Evolutionary conservation across 805 yeast genomes (phyloP), one percentile per base, ranked within the genome.

Genomic region (Cyberlindnera maritima): DNA sequence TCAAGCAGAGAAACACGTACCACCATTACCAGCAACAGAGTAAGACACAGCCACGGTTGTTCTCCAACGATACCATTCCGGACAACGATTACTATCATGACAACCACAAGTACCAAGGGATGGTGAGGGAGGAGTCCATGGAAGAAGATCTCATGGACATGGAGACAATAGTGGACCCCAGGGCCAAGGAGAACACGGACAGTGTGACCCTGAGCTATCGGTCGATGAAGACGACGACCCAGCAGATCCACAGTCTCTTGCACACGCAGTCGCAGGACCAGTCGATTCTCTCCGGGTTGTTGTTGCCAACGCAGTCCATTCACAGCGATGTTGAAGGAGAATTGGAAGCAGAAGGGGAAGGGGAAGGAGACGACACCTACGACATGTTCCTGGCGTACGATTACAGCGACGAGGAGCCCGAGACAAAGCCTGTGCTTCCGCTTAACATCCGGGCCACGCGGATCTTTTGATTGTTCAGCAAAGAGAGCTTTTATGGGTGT

Each of bases 351-450:
- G n/a, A n/a, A n/a, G n/a, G 11, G 13, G 31, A 21, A 6, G 25
- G 25, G 5, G 25, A 21, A 21, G 25, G 25, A 21, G 25, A 21
- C 9, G 25, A 21, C 8, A 21, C 31, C 31, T 55, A 46, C 15
- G 63, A 54, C 28, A 51, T 61, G 15, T 52, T 61, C 18, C 56
- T 54, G 40, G 54, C 44, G 15, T 60, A 60, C 39, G 34, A 43
- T 19, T 49, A 54, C 40, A 52, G 55, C 6, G 58, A 50, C 18
- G 61, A 53, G 11, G 52, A 47, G 14, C 8, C 8, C 5, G 31
- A 12, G 13, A 28, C 31, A 28, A 28, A 28, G 31, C n/a, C 25
- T 6, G 31, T 28, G 5, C 33, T 32, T n/a, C 45, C 46, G 15
- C 44, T 44, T 14, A 32, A 39, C 21, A 2, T 44, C 25, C n/a